Evolutionary conservation across 441 rosid genomes (phyloP).

Genomic region (Euphorbia corollata): DNA sequence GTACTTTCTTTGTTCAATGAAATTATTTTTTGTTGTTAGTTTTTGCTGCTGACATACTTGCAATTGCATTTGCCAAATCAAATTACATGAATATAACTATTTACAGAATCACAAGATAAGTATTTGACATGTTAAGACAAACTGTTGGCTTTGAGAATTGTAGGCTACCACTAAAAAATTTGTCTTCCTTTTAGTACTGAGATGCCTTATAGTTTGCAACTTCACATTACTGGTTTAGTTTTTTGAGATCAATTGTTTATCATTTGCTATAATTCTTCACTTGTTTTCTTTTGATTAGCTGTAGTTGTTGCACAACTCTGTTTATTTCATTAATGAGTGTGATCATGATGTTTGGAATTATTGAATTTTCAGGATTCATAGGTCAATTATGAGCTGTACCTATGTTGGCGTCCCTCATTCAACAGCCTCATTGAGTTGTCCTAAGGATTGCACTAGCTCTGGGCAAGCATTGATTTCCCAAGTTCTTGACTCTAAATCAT

Average conservation of each 20-base stretch:
- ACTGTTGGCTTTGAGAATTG: not conserved
- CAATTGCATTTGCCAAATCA: conserved; percentile 2
- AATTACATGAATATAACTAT: not conserved
- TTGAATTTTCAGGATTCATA: too few species aligned
- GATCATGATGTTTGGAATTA: too few species aligned
- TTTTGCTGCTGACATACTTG: not conserved
- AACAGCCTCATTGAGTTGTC: conserved; percentile 30
- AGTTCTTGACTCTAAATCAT: conserved; percentile 39
- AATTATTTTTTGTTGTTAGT: not conserved
- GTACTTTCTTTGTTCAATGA: not conserved
- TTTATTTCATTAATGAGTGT: too few species aligned
- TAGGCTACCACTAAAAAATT: not conserved
- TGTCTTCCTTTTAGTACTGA: not conserved
- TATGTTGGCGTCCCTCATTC: conserved; percentile 38
- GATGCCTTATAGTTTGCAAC: not conserved
- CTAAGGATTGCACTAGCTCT: conserved; percentile 30
- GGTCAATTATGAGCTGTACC: too few species aligned
- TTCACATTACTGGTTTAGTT: too few species aligned
- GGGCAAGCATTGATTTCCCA: conserved; percentile 34
- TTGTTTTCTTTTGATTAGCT: not conserved
- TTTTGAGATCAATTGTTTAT: not conserved
- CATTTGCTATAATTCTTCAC: not conserved
- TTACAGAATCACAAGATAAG: not conserved
- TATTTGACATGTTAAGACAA: not conserved
- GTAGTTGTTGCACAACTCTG: not conserved